Evolutionary conservation across 768 basidiomycete genomes (phyloP).

Genomic region (Candolleomyces aberdarensis): DNA sequence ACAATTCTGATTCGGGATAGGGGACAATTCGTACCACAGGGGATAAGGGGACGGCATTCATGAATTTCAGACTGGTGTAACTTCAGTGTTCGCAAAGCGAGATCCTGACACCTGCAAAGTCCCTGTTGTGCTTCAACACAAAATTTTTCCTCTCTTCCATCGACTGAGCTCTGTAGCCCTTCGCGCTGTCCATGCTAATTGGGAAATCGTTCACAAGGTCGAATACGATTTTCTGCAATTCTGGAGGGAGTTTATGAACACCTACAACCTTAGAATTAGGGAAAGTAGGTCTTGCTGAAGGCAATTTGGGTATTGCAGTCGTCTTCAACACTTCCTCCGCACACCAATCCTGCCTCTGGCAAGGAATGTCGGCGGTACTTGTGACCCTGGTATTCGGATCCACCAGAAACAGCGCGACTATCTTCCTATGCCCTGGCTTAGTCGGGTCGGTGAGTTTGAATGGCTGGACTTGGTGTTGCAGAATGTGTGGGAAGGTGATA

Average conservation of each 20-base stretch:
- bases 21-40: too few species aligned
- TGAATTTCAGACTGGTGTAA: too few species aligned
- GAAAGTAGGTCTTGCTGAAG: too few species aligned
- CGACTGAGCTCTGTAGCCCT: conserved; percentile 19
- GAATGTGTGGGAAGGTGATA: too few species aligned
- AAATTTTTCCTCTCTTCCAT: conserved; percentile 27
- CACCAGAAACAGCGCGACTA: conserved; percentile 36
- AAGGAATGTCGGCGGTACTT: conserved; percentile 21
- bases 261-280: too few species aligned
- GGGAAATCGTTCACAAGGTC: conserved; percentile 20
- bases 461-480: too few species aligned
- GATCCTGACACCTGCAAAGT: background rate
- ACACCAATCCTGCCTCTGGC: conserved; percentile 26
- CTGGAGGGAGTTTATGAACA: conserved; percentile 16
- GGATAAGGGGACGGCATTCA: too few species aligned
- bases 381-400: conserved; percentile 23
- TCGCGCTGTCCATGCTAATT: conserved; percentile 21
- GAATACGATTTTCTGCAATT: conserved; percentile 17
- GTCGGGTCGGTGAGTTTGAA: conserved; percentile 30
- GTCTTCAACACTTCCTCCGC: conserved; percentile 7
- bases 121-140: background rate
- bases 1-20: too few species aligned
- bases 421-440: conserved; percentile 37
- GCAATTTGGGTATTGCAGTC: too few species aligned
- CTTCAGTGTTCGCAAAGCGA: conserved; percentile 5